Evolutionary conservation across 176 grass and related monocot species (phyloP).

Genomic region (Coix lacrymajobi): DNA sequence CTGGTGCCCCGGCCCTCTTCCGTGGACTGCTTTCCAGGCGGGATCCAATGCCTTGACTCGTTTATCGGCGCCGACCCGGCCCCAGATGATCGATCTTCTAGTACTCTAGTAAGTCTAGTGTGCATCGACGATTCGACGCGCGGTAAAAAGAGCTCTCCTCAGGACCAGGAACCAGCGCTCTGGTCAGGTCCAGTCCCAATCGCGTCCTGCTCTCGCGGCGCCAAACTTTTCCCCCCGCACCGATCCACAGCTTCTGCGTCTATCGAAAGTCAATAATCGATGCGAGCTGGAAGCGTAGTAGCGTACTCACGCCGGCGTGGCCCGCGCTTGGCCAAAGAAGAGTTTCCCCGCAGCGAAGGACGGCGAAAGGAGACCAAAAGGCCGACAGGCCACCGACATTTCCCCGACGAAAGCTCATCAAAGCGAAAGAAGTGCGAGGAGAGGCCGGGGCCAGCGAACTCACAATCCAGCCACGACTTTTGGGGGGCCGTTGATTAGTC

Average conservation of each 20-base stretch:
- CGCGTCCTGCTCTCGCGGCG: not conserved
- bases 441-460: not conserved
- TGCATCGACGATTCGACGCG: too few species aligned
- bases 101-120: too few species aligned
- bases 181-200: not conserved
- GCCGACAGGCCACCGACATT: slow-evolving; percentile 53
- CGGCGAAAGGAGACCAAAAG: slow-evolving; percentile 33
- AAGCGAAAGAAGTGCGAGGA: slow-evolving; percentile 1
- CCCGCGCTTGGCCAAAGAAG: not conserved
- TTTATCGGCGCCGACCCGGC: not conserved
- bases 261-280: slow-evolving; percentile 30
- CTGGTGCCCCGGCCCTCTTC: not conserved
- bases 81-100: too few species aligned
- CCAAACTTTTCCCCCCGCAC: not conserved
- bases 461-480: not conserved
- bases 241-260: not conserved
- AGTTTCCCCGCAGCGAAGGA: not conserved
- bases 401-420: slow-evolving; percentile 14
- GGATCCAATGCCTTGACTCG: slow-evolving; percentile 36
- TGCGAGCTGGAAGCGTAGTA: not conserved
- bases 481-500: not conserved
- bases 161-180: not conserved
- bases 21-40: not conserved
- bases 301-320: not conserved
- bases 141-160: not conserved